Base-by-base conservation (phyloP, 1,284 basidiomycete genomes). In the Stygiomarasmius scandens region DNA sequence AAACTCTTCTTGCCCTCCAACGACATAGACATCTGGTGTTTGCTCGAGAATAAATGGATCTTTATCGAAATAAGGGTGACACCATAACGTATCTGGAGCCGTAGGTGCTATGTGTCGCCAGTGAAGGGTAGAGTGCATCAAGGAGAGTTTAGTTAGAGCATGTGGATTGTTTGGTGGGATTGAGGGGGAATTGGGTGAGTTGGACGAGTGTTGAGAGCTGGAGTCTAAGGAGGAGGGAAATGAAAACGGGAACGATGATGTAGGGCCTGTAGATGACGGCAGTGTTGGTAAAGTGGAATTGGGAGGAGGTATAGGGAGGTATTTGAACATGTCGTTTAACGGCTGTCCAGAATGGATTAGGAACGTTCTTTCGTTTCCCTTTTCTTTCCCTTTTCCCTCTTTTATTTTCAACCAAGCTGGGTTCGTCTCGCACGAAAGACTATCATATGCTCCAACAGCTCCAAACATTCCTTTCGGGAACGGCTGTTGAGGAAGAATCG, bases 81-180 rank as follows among this genome's bases (percentile, higher is more conserved):
- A 98, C 95, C 95, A 98, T 1, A 99, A 81, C 1, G 97, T 99
- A 73, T 99, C 97, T 12, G 97, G 97, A 12, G 96, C 95, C 1
- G 96, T 99, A 0, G 97, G 97, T 10, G 97, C 96, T 65, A 98
- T 85, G 74, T 99, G 97, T 60, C 94, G 82, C 97, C 96, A 99
- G 67, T 84, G 85, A 11, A 99, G 79, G 14, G 94, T 96, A 49
- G 89, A 81, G 62, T 86, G 81, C 2, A 93, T 86, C 66, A 98
- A 83, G 3, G 81, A 81, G 38, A 98, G 72, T 22, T 90, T 80
- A 24, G 88, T 86, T 8, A 5, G 6, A 5, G 16, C 38, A 32
- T 12, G 29, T 32, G 29, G n/a, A n/a, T n/a, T n/a, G n/a, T n/a
- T n/a, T n/a, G n/a, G n/a, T n/a, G n/a, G n/a, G n/a, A n/a, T n/a